phyloP scores from a whole-genome alignment of 768 basidiomycete species.

The Mycena venus region DNA sequence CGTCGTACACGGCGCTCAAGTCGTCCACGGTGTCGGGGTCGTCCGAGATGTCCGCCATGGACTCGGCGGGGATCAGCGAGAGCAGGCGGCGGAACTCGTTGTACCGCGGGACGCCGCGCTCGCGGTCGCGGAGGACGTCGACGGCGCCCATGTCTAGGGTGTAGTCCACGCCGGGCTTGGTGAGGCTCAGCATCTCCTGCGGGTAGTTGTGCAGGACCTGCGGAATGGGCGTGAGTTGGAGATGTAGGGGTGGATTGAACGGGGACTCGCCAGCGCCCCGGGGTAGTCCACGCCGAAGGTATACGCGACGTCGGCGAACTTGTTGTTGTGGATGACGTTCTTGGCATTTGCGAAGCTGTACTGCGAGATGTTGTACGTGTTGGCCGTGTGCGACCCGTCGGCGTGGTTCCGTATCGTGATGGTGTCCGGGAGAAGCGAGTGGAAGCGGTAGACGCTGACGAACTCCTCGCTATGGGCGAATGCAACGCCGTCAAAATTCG shows the following conservation, averaged over 20 bases:
- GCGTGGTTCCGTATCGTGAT: constrained; percentile 22
- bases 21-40: no score
- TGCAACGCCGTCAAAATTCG: constrained; percentile 20
- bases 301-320: constrained; percentile 24
- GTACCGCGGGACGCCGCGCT: no score
- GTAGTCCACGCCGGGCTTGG: not conserved
- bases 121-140: constrained; percentile 22
- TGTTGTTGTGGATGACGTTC: constrained; percentile 23
- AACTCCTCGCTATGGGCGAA: constrained; percentile 31
- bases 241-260: no score
- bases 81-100: no score
- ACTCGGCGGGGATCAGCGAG: constrained; percentile 21
- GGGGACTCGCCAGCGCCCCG: constrained; percentile 12
- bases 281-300: constrained; percentile 25
- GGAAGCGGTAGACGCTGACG: constrained; percentile 26
- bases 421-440: constrained; percentile 22
- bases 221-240: no score
- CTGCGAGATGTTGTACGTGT: constrained; percentile 14
- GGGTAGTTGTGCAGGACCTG: constrained; percentile 24
- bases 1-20: constrained; percentile 16
- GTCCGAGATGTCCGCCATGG: constrained; percentile 22
- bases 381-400: not conserved
- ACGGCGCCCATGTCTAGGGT: constrained; percentile 25
- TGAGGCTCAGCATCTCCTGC: constrained; percentile 4
- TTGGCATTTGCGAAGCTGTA: constrained; percentile 17